Conservation (phyloP, 306 rosid species). For the Trifolium pratense region DNA sequence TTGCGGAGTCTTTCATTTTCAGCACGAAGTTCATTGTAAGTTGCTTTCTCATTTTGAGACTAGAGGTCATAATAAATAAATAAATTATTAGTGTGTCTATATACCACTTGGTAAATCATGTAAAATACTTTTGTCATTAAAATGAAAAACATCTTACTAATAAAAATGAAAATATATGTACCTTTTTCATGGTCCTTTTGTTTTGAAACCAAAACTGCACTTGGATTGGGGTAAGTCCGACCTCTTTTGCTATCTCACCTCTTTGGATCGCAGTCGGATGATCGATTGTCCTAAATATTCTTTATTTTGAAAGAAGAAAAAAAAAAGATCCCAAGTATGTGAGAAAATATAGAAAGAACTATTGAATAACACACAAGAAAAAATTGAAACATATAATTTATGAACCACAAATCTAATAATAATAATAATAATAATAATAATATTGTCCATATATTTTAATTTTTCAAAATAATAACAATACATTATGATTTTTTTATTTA, state of each 20-base stretch:
- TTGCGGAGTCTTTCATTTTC: slow-evolving; percentile 61
- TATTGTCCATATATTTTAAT: too few species aligned
- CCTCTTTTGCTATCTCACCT: slow-evolving; percentile 49
- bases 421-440: too few species aligned
- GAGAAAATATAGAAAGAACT: background rate
- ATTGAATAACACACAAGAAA: background rate
- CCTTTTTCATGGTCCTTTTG: slow-evolving; percentile 74
- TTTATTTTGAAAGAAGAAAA: slow-evolving; percentile 40
- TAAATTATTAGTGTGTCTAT: too few species aligned
- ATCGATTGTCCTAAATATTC: slow-evolving; percentile 51
- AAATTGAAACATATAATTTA: too few species aligned
- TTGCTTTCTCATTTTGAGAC: slow-evolving; percentile 58
- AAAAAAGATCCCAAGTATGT: background rate
- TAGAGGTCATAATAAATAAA: slow-evolving; percentile 24
- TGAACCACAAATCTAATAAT: too few species aligned
- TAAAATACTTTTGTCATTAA: background rate
- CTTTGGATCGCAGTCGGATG: slow-evolving; percentile 63
- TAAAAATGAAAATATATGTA: background rate
- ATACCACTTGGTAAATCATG: too few species aligned
- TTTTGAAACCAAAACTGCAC: slow-evolving; percentile 88
- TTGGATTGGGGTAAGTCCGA: slow-evolving; percentile 71
- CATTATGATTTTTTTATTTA: too few species aligned
- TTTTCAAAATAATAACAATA: too few species aligned
- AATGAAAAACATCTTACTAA: background rate
- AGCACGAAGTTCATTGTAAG: slow-evolving; percentile 48